Conservation (phyloP, 2,329 filamentous ascomycete genomes). For the Colletotrichum sp. region DNA sequence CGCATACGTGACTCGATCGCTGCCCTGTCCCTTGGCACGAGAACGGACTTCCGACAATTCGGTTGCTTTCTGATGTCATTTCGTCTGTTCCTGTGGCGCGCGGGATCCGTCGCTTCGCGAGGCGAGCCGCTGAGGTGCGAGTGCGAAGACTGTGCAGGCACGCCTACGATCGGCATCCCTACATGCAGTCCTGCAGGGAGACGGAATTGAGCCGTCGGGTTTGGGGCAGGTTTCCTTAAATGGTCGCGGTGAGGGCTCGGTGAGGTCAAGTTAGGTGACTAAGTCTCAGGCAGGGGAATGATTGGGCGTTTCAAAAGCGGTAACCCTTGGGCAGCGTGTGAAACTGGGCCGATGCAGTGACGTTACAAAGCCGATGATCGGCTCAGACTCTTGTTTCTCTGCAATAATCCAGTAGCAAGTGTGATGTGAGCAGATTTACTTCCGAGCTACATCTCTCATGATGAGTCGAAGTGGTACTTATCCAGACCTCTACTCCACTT, state of each 20-base stretch:
- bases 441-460: not conserved
- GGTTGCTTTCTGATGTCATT: slow-evolving; percentile 6
- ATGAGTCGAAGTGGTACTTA: not conserved
- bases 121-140: not conserved
- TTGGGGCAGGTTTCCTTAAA: not conserved
- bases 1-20: not conserved
- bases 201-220: not conserved
- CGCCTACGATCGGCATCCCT: not conserved
- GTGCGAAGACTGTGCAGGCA: not conserved
- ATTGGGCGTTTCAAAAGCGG: not conserved
- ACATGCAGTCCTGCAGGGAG: too few species aligned
- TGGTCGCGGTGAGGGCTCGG: not conserved
- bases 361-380: not conserved
- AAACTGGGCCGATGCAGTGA: not conserved
- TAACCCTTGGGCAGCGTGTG: not conserved
- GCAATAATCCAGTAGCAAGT: not conserved
- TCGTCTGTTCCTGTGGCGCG: not conserved
- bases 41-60: not conserved
- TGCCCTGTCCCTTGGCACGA: not conserved
- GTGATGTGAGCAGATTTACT: not conserved
- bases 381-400: not conserved
- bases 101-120: not conserved
- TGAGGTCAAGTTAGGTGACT: not conserved
- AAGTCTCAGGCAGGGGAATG: not conserved
- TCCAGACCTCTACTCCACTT: not conserved